phyloP scores from a whole-genome alignment of 2,329 filamentous ascomycete species.

The Cladorrhinum sp. region DNA sequence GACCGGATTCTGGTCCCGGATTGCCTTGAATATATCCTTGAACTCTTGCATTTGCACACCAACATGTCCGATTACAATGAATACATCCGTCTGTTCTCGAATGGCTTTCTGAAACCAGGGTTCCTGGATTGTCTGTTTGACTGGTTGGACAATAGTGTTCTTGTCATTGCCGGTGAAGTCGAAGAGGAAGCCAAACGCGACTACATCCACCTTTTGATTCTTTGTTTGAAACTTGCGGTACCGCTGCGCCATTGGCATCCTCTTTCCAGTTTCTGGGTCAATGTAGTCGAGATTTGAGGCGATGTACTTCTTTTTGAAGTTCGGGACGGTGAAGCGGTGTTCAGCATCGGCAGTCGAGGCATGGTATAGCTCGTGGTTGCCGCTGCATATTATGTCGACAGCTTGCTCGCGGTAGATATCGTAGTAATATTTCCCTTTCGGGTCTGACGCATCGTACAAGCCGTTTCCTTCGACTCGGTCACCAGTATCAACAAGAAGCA shows the following conservation, averaged over 20 bases:
- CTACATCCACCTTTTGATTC: slow-evolving; percentile 76
- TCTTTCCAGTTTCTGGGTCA: slow-evolving; percentile 66
- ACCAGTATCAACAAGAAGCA: slow-evolving; percentile 93
- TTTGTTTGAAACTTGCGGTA: slow-evolving; percentile 90
- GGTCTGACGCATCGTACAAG: slow-evolving; percentile 83
- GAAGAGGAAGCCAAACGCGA: slow-evolving; percentile 93
- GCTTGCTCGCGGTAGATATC: slow-evolving; percentile 80
- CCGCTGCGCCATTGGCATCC: slow-evolving; percentile 72
- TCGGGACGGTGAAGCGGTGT: slow-evolving; percentile 74
- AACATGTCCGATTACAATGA: slow-evolving; percentile 83
- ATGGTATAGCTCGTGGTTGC: slow-evolving; percentile 95
- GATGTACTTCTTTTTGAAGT: slow-evolving; percentile 76
- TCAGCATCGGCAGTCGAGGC: slow-evolving; percentile 74
- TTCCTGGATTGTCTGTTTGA: slow-evolving; percentile 76
- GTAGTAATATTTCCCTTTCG: slow-evolving; percentile 85
- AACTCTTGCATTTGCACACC: slow-evolving; percentile 79
- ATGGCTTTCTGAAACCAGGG: slow-evolving; percentile 87
- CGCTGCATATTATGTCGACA: slow-evolving; percentile 80
- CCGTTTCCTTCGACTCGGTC: slow-evolving; percentile 92
- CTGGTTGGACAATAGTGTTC: slow-evolving; percentile 80
- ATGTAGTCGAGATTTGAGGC: slow-evolving; percentile 92
- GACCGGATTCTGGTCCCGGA: slow-evolving; percentile 72
- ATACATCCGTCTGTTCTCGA: slow-evolving; percentile 79
- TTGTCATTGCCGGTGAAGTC: slow-evolving; percentile 89
- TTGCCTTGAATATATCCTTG: slow-evolving; percentile 71